Evolutionary conservation across 176 grass and related monocot species (phyloP).

Genomic region (Phragmites australis): DNA sequence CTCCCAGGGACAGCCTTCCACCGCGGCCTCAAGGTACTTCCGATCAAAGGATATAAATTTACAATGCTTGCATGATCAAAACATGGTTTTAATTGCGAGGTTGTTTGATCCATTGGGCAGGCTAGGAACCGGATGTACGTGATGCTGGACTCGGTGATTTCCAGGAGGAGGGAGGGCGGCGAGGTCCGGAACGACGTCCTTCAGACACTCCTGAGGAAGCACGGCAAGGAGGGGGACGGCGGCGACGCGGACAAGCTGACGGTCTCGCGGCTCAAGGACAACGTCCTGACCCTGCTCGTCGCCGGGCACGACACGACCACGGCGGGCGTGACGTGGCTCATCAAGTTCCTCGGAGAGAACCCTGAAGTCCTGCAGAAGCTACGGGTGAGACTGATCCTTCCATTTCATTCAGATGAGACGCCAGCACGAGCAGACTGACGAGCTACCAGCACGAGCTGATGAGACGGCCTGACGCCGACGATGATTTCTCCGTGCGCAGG

Average conservation of each 20-base stretch:
- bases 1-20: conserved; percentile 65
- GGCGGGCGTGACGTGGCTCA: conserved; percentile 59
- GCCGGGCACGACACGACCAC: conserved; percentile 75
- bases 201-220: conserved; percentile 59
- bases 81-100: not conserved
- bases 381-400: conserved; percentile 34
- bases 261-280: conserved; percentile 73
- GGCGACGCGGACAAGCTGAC: conserved; percentile 51
- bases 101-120: not conserved
- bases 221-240: conserved; percentile 25
- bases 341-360: conserved; percentile 80
- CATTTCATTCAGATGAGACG: too few relatives aligned
- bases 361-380: conserved; percentile 45
- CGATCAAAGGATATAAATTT: not conserved
- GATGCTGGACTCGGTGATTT: conserved; percentile 69
- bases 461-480: too few relatives aligned
- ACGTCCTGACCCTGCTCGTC: conserved; percentile 69
- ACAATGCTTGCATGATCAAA: not conserved
- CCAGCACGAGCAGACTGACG: not conserved
- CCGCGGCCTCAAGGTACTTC: conserved; percentile 43
- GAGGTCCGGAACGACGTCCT: conserved; percentile 55
- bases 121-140: conserved; percentile 63
- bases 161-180: conserved; percentile 39
- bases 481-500: too few relatives aligned
- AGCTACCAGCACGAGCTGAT: too few relatives aligned